Conservation (phyloP, 2,329 filamentous ascomycete genomes). For the Beauveria brongniartii region DNA sequence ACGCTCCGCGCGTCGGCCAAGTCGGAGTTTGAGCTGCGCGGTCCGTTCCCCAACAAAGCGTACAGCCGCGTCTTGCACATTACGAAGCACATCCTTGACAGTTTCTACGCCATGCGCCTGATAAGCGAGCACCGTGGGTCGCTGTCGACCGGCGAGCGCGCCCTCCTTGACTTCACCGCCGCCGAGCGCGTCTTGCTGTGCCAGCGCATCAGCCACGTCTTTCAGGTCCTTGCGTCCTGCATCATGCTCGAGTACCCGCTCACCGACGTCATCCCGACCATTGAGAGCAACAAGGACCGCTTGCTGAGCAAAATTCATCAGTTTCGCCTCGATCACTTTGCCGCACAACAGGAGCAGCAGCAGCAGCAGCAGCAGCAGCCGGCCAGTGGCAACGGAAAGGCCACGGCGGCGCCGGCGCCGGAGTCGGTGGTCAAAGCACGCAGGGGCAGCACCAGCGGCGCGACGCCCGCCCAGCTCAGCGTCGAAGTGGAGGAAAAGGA, state of each 20-base stretch:
- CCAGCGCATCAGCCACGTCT: slow-evolving; percentile 82
- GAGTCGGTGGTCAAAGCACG: not conserved
- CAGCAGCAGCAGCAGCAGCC: slow-evolving; percentile 7
- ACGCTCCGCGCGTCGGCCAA: slow-evolving; percentile 62
- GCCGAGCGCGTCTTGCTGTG: slow-evolving; percentile 75
- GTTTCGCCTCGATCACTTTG: slow-evolving; percentile 64
- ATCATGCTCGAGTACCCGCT: slow-evolving; percentile 93
- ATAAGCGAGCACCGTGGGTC: slow-evolving; percentile 74
- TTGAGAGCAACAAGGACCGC: slow-evolving; percentile 71
- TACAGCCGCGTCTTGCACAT: slow-evolving; percentile 69
- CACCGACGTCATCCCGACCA: slow-evolving; percentile 78
- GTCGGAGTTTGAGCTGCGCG: slow-evolving; percentile 82
- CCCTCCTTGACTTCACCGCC: slow-evolving; percentile 70
- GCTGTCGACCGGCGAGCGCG: slow-evolving; percentile 71
- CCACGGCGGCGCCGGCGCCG: slow-evolving; percentile 14
- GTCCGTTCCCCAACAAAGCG: slow-evolving; percentile 71
- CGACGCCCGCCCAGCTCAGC: slow-evolving; percentile 15
- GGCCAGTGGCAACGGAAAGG: slow-evolving; percentile 13
- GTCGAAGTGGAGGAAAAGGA: slow-evolving; percentile 54
- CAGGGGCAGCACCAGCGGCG: not conserved
- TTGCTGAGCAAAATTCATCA: slow-evolving; percentile 81
- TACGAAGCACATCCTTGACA: slow-evolving; percentile 79
- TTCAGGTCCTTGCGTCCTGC: slow-evolving; percentile 78
- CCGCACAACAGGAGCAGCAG: slow-evolving; percentile 23
- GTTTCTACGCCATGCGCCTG: slow-evolving; percentile 94